Base-by-base conservation (phyloP, 1,139 yeast genomes). In the Hanseniaspora uvarum region DNA sequence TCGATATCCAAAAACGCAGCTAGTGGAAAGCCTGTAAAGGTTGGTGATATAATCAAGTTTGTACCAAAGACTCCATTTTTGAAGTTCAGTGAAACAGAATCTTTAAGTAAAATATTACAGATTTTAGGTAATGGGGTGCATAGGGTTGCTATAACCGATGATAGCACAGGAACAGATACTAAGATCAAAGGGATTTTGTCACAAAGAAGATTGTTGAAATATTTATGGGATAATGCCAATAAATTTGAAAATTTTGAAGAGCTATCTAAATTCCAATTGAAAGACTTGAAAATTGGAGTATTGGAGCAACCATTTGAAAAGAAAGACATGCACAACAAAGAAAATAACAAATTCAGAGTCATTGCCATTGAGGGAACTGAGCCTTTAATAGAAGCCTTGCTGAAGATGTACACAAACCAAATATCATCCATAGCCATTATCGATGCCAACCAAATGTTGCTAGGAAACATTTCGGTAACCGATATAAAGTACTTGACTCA, bases 371-470 rank as follows among this genome's bases (percentile, higher is more conserved):
- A 75, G 61, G 97, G 94, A 52, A 96, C 89, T 62, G 89, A 84
- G 62, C 78, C 81, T 8, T 78, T 92, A 60, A 83, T 89, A 57
- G 94, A 87, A 62, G 97, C 96, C 0, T 75, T 92, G 56, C 73
- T 79, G 61, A 81, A 81, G 62, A 89, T 92, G 97, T 86, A 86
- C 67, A 73, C 73, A 48, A 85, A 85, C 60, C 79, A 89, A 59
- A 87, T 92, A 37, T 83, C 94, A 6, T 88, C 96, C 26, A 76
- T 92, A 54, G 97, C 98, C 0, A 96, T 92, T n/a, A 85, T 89
- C 55, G 97, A 92, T 70, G 72, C 80, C 57, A 78, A 81, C 59
- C 74, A 79, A 61, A 79, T 83, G 62, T 72, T 92, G 57, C 72
- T 89, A 53, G 98, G 97, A 38, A 92, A 92, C 67, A 89, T 92